These are phyloP conservation scores for Sporisorium sorghi DNA, from an alignment of 1,284 basidiomycete genomes.

Conservation along the genomic window DNA sequence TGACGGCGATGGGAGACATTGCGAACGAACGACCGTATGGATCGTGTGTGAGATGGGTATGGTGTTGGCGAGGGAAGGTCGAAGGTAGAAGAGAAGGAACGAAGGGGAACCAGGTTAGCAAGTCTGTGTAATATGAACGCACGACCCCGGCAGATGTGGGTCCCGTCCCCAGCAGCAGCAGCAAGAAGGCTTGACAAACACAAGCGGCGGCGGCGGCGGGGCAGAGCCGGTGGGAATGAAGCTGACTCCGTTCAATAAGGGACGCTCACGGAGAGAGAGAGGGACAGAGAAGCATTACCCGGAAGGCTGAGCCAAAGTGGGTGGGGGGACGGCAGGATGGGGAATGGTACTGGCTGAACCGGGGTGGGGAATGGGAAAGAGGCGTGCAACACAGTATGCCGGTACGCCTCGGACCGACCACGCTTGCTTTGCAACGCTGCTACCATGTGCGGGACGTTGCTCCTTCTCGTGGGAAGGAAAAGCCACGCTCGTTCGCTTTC, in stretches of 20 bases:
- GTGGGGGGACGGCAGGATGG: not conserved
- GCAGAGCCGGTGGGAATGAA: not conserved
- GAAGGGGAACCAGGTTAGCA: not conserved
- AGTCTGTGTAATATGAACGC: slow-evolving; percentile 4
- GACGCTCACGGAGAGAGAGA: not conserved
- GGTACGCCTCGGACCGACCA: slow-evolving; percentile 44
- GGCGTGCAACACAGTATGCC: too few relatives aligned
- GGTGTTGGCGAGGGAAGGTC: not conserved
- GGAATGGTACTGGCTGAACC: not conserved
- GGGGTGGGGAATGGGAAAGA: slow-evolving; percentile 1
- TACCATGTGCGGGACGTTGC: too few relatives aligned
- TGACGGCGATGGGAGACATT: slow-evolving; percentile 45
- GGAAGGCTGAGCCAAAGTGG: not conserved
- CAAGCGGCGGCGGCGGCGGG: not conserved
- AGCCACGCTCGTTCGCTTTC: not conserved
- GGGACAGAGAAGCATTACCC: not conserved
- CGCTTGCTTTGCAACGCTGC: too few relatives aligned
- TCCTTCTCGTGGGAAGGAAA: too few relatives aligned
- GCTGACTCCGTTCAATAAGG: not conserved
- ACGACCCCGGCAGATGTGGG: not conserved
- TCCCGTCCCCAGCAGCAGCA: not conserved
- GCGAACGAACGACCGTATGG: not conserved
- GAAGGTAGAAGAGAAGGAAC: not conserved
- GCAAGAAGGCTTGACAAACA: not conserved
- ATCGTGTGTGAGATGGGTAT: not conserved